Conservation (phyloP, 495 filamentous ascomycete species). For the Neurospora sp. region DNA sequence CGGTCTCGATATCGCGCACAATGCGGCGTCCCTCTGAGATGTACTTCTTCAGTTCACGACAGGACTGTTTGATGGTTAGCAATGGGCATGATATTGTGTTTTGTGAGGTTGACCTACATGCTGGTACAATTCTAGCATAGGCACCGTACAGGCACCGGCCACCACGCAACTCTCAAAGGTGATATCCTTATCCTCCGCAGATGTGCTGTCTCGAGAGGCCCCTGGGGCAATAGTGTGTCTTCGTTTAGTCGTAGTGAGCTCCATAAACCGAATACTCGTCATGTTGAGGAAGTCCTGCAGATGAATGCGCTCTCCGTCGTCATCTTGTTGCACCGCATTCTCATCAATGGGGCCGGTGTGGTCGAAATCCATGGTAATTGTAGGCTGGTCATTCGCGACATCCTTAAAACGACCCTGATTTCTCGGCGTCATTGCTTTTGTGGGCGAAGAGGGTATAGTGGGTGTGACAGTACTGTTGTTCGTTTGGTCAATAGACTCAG, state of each 20-base stretch:
- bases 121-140: slow-evolving; percentile 88
- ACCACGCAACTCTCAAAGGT: slow-evolving; percentile 70
- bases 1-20: slow-evolving; percentile 77
- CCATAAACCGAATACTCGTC: slow-evolving; percentile 96
- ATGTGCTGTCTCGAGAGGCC: slow-evolving; percentile 27
- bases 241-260: slow-evolving; percentile 82
- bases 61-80: slow-evolving; percentile 51
- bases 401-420: slow-evolving; percentile 41
- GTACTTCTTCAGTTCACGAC: slow-evolving; percentile 87
- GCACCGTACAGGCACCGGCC: slow-evolving; percentile 82
- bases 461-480: slow-evolving; percentile 26
- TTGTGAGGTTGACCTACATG: slow-evolving; percentile 49
- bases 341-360: slow-evolving; percentile 25
- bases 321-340: slow-evolving; percentile 28
- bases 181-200: slow-evolving; percentile 35
- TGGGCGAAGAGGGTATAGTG: slow-evolving; percentile 34
- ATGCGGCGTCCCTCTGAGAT: slow-evolving; percentile 83
- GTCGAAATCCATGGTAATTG: slow-evolving; percentile 37
- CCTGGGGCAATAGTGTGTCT: slow-evolving; percentile 68
- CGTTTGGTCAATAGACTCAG: slow-evolving; percentile 28
- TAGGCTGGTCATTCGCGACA: slow-evolving; percentile 30
- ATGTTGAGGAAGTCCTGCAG: slow-evolving; percentile 89
- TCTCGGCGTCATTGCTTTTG: slow-evolving; percentile 39
- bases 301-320: slow-evolving; percentile 57
- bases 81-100: neutral